Percentiles rank a stretch among this genome's conserved stretches.
Evolutionary conservation across 2,329 filamentous ascomycete species (phyloP).

Genomic region (Colletotrichum chlorophyti): DNA sequence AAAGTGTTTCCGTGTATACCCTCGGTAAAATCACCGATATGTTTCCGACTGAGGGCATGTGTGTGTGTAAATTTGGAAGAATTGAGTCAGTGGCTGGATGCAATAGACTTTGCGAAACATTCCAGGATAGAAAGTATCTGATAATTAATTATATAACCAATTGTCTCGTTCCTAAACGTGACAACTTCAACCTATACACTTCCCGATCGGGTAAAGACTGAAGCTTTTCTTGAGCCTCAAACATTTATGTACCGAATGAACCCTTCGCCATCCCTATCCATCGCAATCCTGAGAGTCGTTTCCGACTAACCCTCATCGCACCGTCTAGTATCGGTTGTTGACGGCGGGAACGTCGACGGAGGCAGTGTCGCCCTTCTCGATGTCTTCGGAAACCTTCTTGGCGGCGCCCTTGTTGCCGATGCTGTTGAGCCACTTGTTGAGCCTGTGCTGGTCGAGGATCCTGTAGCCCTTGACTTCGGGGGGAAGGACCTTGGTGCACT

Average conservation of each 20-base stretch:
- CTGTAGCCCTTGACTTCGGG: constrained; percentile 29
- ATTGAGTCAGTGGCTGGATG: no score
- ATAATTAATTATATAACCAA: not conserved
- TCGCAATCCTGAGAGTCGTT: not conserved
- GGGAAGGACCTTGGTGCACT: constrained; percentile 61
- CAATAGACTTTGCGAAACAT: no score
- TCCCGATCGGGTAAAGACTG: no score
- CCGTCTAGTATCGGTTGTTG: constrained; percentile 17
- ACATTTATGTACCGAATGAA: not conserved
- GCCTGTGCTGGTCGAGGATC: constrained; percentile 22
- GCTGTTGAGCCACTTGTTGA: constrained; percentile 31
- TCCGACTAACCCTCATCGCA: no score
- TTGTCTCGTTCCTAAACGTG: not conserved
- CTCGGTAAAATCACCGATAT: no score
- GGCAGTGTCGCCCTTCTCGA: constrained; percentile 20
- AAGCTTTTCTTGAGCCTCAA: not conserved
- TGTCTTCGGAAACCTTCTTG: constrained; percentile 19
- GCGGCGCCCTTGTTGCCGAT: constrained; percentile 28
- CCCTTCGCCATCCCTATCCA: not conserved
- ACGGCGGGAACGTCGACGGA: constrained; percentile 18
- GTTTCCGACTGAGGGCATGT: no score
- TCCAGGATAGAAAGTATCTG: not conserved
- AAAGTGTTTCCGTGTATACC: no score
- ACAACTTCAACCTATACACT: not conserved
- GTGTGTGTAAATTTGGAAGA: no score